These are phyloP conservation scores for Taphrina betulina DNA, from an alignment of 1,139 yeast genomes.

Conservation along the genomic window DNA sequence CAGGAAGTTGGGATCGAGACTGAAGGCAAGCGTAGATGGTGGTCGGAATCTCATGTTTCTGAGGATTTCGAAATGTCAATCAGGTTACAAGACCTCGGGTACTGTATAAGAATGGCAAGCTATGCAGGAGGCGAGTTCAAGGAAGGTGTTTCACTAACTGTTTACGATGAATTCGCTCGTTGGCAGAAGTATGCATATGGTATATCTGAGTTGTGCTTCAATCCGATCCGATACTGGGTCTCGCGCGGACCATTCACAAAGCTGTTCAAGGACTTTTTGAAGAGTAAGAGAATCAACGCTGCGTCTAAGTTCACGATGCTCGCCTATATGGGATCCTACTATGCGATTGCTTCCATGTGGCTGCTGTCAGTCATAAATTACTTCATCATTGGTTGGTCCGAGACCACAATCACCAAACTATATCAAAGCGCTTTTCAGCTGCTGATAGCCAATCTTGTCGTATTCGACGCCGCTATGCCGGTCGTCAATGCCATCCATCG, in stretches of 20 bases:
- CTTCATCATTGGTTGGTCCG: slow-evolving; percentile 36
- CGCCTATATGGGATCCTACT: slow-evolving; percentile 37
- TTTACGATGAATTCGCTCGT: slow-evolving; percentile 37
- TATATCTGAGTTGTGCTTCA: slow-evolving; percentile 35
- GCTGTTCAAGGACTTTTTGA: slow-evolving; percentile 33
- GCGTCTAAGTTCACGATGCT: slow-evolving; percentile 36
- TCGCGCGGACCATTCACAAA: slow-evolving; percentile 35
- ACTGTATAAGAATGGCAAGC: slow-evolving; percentile 33
- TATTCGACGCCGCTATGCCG: slow-evolving; percentile 36
- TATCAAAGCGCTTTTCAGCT: slow-evolving; percentile 35
- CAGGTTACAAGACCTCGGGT: slow-evolving; percentile 35
- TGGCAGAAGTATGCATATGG: slow-evolving; percentile 38
- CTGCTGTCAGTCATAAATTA: slow-evolving; percentile 35
- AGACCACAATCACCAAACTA: slow-evolving; percentile 31
- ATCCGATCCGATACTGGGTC: slow-evolving; percentile 34
- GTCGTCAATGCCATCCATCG: slow-evolving; percentile 35
- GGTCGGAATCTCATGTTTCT: slow-evolving; percentile 37
- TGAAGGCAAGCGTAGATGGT: slow-evolving; percentile 34
- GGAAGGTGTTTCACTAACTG: slow-evolving; percentile 37
- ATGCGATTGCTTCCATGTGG: slow-evolving; percentile 35
- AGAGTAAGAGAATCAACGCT: slow-evolving; percentile 29
- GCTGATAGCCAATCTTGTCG: slow-evolving; percentile 33
- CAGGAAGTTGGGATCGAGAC: slow-evolving; percentile 34
- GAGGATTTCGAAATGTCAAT: slow-evolving; percentile 38
- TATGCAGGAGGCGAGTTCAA: slow-evolving; percentile 35